phyloP scores from a whole-genome alignment of 805 yeast species.

The Kregervanrija delftensis region DNA sequence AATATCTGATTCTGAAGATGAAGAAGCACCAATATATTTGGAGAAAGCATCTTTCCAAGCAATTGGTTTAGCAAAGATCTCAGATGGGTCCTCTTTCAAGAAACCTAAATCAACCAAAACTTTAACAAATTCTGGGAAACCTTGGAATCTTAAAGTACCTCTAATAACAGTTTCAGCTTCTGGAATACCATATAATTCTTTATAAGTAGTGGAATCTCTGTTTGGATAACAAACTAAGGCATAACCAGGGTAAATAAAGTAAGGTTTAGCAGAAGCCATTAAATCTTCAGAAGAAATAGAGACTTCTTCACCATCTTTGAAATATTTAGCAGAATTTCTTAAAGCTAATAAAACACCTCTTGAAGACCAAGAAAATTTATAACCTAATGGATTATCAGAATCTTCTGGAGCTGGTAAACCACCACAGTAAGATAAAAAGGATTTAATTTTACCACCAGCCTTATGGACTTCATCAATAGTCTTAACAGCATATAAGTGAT shows the following conservation, averaged over 20 bases:
- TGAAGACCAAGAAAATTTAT: conserved; percentile 98
- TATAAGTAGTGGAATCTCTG: conserved; percentile 94
- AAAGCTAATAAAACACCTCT: conserved; percentile 95
- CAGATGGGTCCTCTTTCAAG: conserved; percentile 68
- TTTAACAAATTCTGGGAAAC: conserved; percentile 97
- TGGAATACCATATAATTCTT: conserved; percentile 87
- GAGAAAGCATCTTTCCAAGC: conserved; percentile 91
- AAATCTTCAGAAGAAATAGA: conserved; percentile 80
- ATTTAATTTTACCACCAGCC: conserved; percentile 84
- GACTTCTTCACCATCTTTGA: conserved; percentile 77
- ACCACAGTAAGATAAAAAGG: conserved; percentile 96
- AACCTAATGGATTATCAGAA: conserved; percentile 96
- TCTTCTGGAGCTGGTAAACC: conserved; percentile 98
- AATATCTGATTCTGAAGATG: conserved; percentile 66
- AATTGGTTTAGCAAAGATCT: conserved; percentile 45
- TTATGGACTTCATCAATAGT: conserved; percentile 95
- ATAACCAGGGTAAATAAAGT: conserved; percentile 92
- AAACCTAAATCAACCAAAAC: conserved; percentile 92
- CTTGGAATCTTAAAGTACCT: conserved; percentile 97
- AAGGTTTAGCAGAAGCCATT: conserved; percentile 93
- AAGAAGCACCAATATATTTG: conserved; percentile 64
- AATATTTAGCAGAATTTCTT: conserved; percentile 88
- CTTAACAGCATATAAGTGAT: conserved; percentile 96
- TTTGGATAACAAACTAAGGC: conserved; percentile 95
- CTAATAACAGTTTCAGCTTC: conserved; percentile 96